Conservation (phyloP, 1,284 basidiomycete species). For the Marasmius fiardii region DNA sequence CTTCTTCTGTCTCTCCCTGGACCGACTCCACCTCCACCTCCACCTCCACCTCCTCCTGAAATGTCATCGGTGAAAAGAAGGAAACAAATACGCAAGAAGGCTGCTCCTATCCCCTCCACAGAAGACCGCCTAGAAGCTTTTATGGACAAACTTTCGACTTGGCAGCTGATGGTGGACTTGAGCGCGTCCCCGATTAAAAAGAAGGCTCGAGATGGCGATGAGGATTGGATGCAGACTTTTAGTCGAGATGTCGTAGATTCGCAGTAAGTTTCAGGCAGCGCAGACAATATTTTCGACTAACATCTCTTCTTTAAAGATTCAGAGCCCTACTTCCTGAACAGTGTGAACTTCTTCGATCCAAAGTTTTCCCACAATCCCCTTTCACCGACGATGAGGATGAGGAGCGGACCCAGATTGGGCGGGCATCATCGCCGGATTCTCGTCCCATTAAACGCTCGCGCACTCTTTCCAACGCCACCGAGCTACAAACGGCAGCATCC, state of each 20-base stretch:
- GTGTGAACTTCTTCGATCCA: slow-evolving; percentile 58
- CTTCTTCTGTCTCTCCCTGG: slow-evolving; percentile 61
- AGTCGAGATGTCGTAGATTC: slow-evolving; percentile 62
- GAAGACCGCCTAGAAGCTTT: slow-evolving; percentile 63
- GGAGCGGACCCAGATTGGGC: not conserved
- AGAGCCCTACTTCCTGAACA: slow-evolving; percentile 46
- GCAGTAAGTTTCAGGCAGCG: slow-evolving; percentile 56
- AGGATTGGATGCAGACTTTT: slow-evolving; percentile 73
- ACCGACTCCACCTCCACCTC: slow-evolving; percentile 24
- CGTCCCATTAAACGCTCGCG: not conserved
- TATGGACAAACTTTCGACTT: slow-evolving; percentile 74
- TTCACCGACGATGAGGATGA: slow-evolving; percentile 42
- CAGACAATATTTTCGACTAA: not conserved
- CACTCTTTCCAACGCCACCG: not conserved
- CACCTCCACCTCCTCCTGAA: slow-evolving; percentile 20
- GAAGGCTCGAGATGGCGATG: slow-evolving; percentile 27
- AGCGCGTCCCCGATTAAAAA: slow-evolving; percentile 22
- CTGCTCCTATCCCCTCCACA: slow-evolving; percentile 20
- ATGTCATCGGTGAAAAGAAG: slow-evolving; percentile 32
- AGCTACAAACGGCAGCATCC: not conserved
- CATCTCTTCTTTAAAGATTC: slow-evolving; percentile 42
- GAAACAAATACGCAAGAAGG: slow-evolving; percentile 27
- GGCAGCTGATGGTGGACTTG: slow-evolving; percentile 57
- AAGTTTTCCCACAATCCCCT: slow-evolving; percentile 61
- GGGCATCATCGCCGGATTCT: not conserved